Base-by-base conservation (phyloP, 2,329 filamentous ascomycete genomes). In the Rhynchosporium agropyri region DNA sequence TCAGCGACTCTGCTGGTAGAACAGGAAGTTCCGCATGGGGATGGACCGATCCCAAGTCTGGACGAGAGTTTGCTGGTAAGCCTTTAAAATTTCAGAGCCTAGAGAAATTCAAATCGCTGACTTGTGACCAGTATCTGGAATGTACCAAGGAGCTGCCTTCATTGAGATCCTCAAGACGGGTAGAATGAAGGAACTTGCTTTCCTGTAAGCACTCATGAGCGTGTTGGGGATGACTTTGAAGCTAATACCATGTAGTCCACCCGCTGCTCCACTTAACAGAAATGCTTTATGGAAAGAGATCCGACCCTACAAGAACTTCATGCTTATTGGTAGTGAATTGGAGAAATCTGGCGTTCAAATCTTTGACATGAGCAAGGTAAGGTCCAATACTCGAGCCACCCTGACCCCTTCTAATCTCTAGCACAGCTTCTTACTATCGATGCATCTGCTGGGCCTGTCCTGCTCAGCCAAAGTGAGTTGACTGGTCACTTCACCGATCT, bases 311-410 rank as follows among this genome's bases (percentile, higher is more conserved):
- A 72, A 76, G 60, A 66, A 76, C 60, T 77, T 75, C 51, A 73
- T 73, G 58, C 69, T 76, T 61, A 77, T 78, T 62, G 77, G 77
- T n/a, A 74, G 74, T 12, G 79, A 81, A 58, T 76, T 78, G 20
- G 69, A 71, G 10, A 71, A 72, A 55, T 81, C 84, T 67, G 78
- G 79, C 42, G 78, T 84, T 50, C 82, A 84, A 70, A 79, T 84
- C 68, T 84, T 84, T 66, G 82, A 84, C 66, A 78, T 83, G 79
- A 80, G 75, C 65, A 82, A 62, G 43, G 59, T 61, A 56, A 29
- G 20, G 3, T n/a, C 9, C 10, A 48, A 28, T 10, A 20, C 28
- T 38, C 4, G 26, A 15, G 38, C 20, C 31, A 7, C 29, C 10
- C 26, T 5, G 26, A 20, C 4, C 3, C 29, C 3, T 10, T 29